phyloP scores from a whole-genome alignment of 73 alveolate species.

The Paramecium sexaurelia region DNA sequence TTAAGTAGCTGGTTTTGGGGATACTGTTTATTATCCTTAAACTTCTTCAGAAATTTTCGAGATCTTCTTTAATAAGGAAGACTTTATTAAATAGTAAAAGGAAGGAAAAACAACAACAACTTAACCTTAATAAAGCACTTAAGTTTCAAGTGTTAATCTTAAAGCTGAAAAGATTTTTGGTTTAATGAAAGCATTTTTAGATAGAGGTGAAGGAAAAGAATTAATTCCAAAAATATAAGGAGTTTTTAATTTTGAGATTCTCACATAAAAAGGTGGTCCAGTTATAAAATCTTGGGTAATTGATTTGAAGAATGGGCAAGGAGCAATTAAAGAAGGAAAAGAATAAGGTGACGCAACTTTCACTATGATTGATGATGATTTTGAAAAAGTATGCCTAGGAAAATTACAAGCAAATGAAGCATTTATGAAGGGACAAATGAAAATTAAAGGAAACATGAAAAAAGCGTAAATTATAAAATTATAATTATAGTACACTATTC shows the following conservation, averaged over 20 bases:
- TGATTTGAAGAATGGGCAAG: constrained; percentile 84
- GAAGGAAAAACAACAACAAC: constrained; percentile 5
- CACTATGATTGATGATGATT: constrained; percentile 89
- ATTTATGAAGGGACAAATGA: constrained; percentile 89
- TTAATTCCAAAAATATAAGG: constrained; percentile 39
- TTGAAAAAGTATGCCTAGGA: constrained; percentile 83
- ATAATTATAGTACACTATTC: background rate
- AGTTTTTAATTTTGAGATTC: constrained; percentile 76
- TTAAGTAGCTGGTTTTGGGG: constrained; percentile 34
- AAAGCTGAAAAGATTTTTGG: constrained; percentile 60
- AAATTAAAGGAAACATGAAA: constrained; percentile 87
- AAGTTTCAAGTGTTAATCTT: background rate
- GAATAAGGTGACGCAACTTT: constrained; percentile 84
- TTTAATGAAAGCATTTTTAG: constrained; percentile 58
- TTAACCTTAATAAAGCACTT: background rate
- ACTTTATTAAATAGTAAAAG: constrained; percentile 17
- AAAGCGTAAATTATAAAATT: constrained; percentile 80
- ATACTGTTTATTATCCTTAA: constrained; percentile 54
- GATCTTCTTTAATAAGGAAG: constrained; percentile 58
- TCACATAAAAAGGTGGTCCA: constrained; percentile 75
- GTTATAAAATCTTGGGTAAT: constrained; percentile 77
- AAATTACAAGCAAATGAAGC: constrained; percentile 87
- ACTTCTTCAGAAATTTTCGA: constrained; percentile 56
- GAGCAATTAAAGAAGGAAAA: constrained; percentile 72
- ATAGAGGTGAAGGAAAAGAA: constrained; percentile 79